These are phyloP conservation scores for Lophiotrema nucula DNA, from an alignment of 495 filamentous ascomycete genomes.

Conservation along the genomic window DNA sequence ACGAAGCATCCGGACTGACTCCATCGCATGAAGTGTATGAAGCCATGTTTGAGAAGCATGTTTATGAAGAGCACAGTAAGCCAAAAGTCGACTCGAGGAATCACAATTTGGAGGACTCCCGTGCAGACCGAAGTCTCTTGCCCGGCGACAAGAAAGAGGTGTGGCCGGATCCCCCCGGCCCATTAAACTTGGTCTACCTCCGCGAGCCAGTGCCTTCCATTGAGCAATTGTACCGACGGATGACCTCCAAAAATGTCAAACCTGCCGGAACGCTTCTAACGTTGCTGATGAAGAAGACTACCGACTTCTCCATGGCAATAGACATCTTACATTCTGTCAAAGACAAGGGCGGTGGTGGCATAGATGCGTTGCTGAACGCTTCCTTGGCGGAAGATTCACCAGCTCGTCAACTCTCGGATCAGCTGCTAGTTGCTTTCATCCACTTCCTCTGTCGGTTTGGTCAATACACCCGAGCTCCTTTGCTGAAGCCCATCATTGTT, in stretches of 20 bases:
- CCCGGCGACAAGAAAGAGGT: constrained; percentile 64
- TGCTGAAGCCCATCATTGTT: constrained; percentile 7
- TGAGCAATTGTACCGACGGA: constrained; percentile 54
- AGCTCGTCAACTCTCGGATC: constrained; percentile 1
- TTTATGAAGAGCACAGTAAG: constrained; percentile 40
- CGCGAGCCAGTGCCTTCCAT: constrained; percentile 54
- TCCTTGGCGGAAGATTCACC: neutral
- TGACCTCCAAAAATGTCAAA: constrained; percentile 50
- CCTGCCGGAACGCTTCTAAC: constrained; percentile 48
- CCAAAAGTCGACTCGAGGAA: neutral
- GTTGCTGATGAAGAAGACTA: constrained; percentile 49
- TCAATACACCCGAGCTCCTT: constrained; percentile 31
- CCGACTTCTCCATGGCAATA: constrained; percentile 44
- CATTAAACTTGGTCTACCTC: constrained; percentile 59
- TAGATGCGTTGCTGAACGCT: constrained; percentile 15
- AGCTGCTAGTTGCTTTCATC: constrained; percentile 52
- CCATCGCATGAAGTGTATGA: constrained; percentile 47
- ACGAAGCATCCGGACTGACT: constrained; percentile 39
- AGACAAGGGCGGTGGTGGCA: constrained; percentile 41
- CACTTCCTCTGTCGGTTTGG: constrained; percentile 48
- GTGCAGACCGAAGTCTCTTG: constrained; percentile 38
- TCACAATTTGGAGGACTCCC: neutral
- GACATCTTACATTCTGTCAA: constrained; percentile 45
- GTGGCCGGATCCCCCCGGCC: constrained; percentile 54
- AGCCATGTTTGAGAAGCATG: constrained; percentile 62